phyloP scores from a whole-genome alignment of 2,329 filamentous ascomycete genomes.

The Trichoderma harzianum region DNA sequence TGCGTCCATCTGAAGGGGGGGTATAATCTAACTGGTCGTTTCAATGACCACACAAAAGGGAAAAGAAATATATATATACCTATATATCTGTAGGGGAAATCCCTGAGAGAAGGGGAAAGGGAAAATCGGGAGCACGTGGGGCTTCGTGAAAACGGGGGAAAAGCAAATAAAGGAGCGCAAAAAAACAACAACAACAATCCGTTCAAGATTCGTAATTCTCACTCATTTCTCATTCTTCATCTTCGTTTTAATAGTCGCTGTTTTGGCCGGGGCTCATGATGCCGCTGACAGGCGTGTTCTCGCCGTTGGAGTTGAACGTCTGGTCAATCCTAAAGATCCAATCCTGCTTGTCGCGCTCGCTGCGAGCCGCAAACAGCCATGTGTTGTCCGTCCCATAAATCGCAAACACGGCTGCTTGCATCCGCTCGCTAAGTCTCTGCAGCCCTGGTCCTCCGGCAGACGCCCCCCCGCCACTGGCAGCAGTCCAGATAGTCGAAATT shows the following conservation, averaged over 20 bases:
- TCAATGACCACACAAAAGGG: constrained; percentile 10
- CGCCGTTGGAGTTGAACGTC: constrained; percentile 55
- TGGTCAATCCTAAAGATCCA: constrained; percentile 97
- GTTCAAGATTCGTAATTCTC: constrained; percentile 9
- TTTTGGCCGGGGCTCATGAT: constrained; percentile 34
- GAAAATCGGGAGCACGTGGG: neutral
- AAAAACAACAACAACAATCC: neutral
- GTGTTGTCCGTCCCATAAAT: constrained; percentile 93
- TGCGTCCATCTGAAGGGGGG: constrained; percentile 10
- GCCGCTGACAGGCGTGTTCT: constrained; percentile 39
- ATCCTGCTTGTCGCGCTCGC: constrained; percentile 88
- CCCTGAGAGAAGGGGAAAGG: neutral
- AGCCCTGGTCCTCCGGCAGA: constrained; percentile 39
- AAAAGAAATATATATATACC: neutral
- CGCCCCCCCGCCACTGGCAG: constrained; percentile 35
- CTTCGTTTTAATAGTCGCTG: constrained; percentile 29
- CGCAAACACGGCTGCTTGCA: constrained; percentile 78
- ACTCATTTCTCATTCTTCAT: constrained; percentile 11
- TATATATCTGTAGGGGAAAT: neutral
- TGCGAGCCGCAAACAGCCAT: constrained; percentile 87
- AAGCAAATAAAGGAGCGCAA: neutral
- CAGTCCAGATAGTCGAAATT: constrained; percentile 55
- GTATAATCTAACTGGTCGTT: constrained; percentile 17
- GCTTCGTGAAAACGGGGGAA: neutral
- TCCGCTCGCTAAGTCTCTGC: constrained; percentile 53